phyloP scores from a whole-genome alignment of 192 early-diverging fungal species.

The Tieghemiomyces parasiticus region DNA sequence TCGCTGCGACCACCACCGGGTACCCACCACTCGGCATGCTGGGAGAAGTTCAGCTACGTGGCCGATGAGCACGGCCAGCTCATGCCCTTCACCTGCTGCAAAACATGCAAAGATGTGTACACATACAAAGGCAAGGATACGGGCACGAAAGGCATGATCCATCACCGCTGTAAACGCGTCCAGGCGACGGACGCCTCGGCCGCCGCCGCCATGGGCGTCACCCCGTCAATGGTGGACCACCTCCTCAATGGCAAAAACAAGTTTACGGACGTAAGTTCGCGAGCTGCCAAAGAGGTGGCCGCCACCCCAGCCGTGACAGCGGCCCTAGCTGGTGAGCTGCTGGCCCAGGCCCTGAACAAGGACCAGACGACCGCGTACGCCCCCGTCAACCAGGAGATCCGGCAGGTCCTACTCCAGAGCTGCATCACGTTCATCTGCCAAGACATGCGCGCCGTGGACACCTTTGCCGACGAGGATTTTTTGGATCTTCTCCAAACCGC shows the following conservation, averaged over 20 bases:
- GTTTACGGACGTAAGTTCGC: not conserved
- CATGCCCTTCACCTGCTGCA: conserved; percentile 9
- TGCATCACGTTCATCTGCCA: conserved; percentile 10
- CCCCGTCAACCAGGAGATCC: conserved; percentile 7
- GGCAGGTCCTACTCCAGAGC: conserved; percentile 8
- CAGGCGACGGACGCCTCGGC: not conserved
- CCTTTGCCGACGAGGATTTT: conserved; percentile 5
- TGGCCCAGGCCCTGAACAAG: conserved; percentile 11
- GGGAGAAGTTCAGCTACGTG: conserved; percentile 7
- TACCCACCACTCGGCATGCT: conserved; percentile 4
- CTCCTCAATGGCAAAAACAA: not conserved
- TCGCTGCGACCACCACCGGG: conserved; percentile 7
- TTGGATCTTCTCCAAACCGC: conserved; percentile 11
- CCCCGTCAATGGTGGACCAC: not conserved
- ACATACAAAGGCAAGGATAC: conserved; percentile 11
- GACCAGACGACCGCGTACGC: not conserved
- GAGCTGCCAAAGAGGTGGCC: too few relatives aligned
- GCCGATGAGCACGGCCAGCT: conserved; percentile 1
- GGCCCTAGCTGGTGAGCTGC: conserved; percentile 1
- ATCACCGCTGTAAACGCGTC: conserved; percentile 7
- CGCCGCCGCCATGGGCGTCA: not conserved
- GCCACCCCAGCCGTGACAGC: conserved; percentile 2
- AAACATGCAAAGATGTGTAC: conserved; percentile 10
- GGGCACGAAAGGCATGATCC: conserved; percentile 10
- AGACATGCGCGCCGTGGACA: conserved; percentile 6